Base-by-base conservation (phyloP, 805 yeast genomes). In the Blastobotrys chiropterorum region DNA sequence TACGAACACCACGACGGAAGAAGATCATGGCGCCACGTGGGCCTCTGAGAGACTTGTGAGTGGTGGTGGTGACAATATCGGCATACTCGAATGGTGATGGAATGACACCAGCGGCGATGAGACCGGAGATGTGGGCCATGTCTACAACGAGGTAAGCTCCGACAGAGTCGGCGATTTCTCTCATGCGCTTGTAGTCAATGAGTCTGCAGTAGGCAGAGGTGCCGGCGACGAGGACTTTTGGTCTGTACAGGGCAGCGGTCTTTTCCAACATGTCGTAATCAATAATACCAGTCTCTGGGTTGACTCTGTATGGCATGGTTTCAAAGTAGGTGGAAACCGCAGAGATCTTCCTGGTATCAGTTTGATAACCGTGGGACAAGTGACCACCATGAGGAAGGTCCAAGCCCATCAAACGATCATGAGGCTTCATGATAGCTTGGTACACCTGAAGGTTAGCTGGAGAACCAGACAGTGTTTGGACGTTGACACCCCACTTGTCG, bases 11-110 rank as follows among this genome's bases (percentile, higher is more conserved):
- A 72, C 85, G 86, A 79, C 98, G 88, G 83, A 86, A 94, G 80
- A 94, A 94, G 71, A 94, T 94, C 97, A 94, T 92, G 53, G 99
- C 97, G 72, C 99, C 99, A 78, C 99, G 88, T 70, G 99, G 99
- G 56, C 99, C 99, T 78, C 99, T 87, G 67, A 94, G 80, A 40
- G 98, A 90, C 77, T 94, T 94, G 80, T 94, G 99, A 55, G 99
- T 92, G 54, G 99, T 92, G 64, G 99, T 94, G 60, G 99, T 94
- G 67, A 94, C 99, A 62, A 94, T 85, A 68, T 94, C 99, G 54
- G 98, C 92, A 72, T 86, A 89, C 73, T 90, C 95, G 76, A 94
- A 94, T 59, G 99, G 99, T 53, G 95, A 84, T 62, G 90, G 95
- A 56, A 89, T 90, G 52, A 92, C 98, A 62, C 90, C 94, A 57